These are phyloP conservation scores for Trichothecium roseum DNA, from an alignment of 2,329 filamentous ascomycete genomes.

Conservation along the genomic window DNA sequence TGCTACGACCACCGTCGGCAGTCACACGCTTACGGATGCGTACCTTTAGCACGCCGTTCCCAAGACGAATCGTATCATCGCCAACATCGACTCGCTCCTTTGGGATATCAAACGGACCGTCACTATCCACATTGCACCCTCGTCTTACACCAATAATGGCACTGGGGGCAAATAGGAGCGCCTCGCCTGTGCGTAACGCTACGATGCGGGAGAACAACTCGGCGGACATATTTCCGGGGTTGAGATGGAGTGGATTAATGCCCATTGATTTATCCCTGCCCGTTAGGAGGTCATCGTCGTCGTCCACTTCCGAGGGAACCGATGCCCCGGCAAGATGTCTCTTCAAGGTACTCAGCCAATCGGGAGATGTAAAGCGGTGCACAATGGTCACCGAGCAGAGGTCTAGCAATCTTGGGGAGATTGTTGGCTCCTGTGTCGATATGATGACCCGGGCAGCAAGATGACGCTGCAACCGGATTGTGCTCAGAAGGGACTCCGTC, in stretches of 20 bases:
- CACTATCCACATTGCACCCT: no score
- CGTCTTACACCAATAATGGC: conserved; percentile 22
- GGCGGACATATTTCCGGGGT: background rate
- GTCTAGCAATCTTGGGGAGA: conserved; percentile 58
- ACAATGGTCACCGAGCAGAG: conserved; percentile 63
- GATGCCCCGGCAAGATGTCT: conserved; percentile 31
- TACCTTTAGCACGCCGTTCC: conserved; percentile 27
- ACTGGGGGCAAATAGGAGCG: conserved; percentile 34
- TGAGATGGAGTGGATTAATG: background rate
- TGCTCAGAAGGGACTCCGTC: conserved; percentile 50
- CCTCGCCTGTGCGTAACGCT: conserved; percentile 30
- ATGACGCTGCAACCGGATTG: conserved; percentile 63
- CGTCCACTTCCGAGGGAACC: background rate
- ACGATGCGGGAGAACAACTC: conserved; percentile 32
- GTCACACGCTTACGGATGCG: conserved; percentile 30
- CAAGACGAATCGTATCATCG: conserved; percentile 17
- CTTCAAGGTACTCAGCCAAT: conserved; percentile 41
- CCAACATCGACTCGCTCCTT: no score
- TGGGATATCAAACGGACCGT: no score
- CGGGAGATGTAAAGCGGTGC: conserved; percentile 59
- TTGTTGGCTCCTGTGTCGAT: conserved; percentile 67
- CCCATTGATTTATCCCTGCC: background rate
- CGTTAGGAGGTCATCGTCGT: background rate
- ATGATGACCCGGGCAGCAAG: conserved; percentile 56
- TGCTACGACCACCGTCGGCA: conserved; percentile 30